Evolutionary conservation across 805 yeast species (phyloP), one percentile per base, ranked within the genome.

Genomic region (Candida krabiensis): DNA sequence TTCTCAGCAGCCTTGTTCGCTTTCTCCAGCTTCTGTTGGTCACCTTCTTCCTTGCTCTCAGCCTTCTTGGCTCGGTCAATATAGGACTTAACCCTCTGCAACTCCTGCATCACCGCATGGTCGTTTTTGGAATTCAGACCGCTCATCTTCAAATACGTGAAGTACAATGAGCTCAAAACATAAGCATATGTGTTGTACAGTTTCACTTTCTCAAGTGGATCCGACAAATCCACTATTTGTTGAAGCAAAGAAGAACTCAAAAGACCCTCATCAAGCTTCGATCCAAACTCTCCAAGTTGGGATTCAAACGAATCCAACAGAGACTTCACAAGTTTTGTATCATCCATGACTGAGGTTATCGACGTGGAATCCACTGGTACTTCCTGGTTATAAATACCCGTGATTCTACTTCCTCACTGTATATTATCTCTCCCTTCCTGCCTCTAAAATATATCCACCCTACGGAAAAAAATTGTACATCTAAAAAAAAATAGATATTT

Each of bases 81-180:
- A 47, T 82, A 83, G n/a, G 69, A 53, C 56, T 83, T 84, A 28
- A 86, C 81, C 44, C 89, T 67, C 6, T 66, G 69, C 36, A 86
- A 64, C 52, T 85, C 95, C 21, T 64, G 64, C 80, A 81, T 78
- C 15, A 88, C 74, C 2, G 83, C 80, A 48, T 83, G 87, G 5
- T 61, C 56, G 9, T 69, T 70, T 1, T 82, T 73, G 5, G 33
- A 41, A 40, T 80, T 76, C 12, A 69, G 58, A 1, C 91, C 91
- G 12, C 62, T 62, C 0, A 79, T 53, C 46, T 83, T 80, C 40
- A 83, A 57, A 50, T 79, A 76, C 4, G 83, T 72, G 58, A 75
- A 82, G 38, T 79, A 63, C 15, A 79, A 52, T 0, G 88, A 79
- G 8, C 78, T 66, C 19, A 80, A 49, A 2, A 77, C 65, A 56